Evolutionary conservation across 139 green algal genomes (phyloP).

Genomic region (Chlorella sp.): DNA sequence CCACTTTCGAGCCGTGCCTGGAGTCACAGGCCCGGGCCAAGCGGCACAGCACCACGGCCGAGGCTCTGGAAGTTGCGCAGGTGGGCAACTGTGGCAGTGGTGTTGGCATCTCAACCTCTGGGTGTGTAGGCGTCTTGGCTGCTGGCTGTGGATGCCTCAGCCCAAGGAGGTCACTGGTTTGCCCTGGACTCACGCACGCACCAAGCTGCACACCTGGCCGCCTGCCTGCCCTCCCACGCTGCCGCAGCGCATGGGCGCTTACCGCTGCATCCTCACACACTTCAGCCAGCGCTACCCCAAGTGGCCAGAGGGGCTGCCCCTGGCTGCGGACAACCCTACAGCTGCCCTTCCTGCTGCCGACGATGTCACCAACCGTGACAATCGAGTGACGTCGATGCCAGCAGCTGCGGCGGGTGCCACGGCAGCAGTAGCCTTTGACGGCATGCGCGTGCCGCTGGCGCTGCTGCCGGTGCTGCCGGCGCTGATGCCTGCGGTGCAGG

Average conservation of each 20-base stretch:
- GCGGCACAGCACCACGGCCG: slow-evolving; percentile 79
- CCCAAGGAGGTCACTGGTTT: too few species aligned
- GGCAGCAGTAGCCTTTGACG: slow-evolving; percentile 63
- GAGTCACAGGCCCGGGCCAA: slow-evolving; percentile 64
- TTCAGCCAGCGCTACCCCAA: slow-evolving; percentile 77
- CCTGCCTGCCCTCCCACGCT: not conserved
- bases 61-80: slow-evolving; percentile 69
- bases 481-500: slow-evolving; percentile 30
- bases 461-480: slow-evolving; percentile 41
- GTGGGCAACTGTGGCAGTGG: not conserved
- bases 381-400: too few species aligned
- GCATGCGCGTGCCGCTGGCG: slow-evolving; percentile 64
- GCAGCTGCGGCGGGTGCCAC: not conserved
- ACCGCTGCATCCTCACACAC: slow-evolving; percentile 69
- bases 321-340: not conserved
- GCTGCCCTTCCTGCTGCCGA: not conserved
- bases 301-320: slow-evolving; percentile 48
- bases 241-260: slow-evolving; percentile 65
- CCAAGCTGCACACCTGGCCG: not conserved
- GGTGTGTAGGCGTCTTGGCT: not conserved
- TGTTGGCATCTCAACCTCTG: too few species aligned
- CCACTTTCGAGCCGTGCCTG: slow-evolving; percentile 67
- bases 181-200: too few species aligned
- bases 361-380: not conserved
- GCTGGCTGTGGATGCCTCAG: not conserved